phyloP scores from a whole-genome alignment of 225 moss, liverwort and hornwort genomes.

The Takakia lepidozioides region DNA sequence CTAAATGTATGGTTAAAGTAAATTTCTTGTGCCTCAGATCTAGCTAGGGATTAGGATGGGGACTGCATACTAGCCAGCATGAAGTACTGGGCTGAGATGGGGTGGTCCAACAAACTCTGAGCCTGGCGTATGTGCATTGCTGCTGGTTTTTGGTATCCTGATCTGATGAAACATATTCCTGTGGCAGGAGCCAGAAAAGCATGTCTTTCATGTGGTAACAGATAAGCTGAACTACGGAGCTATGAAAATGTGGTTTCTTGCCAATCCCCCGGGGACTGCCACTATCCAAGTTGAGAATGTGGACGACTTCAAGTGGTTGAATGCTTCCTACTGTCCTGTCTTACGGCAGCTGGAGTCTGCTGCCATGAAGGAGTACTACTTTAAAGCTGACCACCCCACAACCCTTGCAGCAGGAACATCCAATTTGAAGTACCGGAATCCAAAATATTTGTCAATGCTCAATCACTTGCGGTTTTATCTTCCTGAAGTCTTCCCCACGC shows the following conservation, averaged over 20 bases:
- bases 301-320: conserved; percentile 46
- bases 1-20: no score
- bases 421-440: conserved; percentile 48
- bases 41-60: no score
- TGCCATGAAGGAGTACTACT: conserved; percentile 36
- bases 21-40: no score
- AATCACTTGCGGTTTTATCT: conserved; percentile 48
- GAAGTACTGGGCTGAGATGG: no score
- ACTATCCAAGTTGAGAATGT: conserved; percentile 44
- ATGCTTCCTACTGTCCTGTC: conserved; percentile 40
- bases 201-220: conserved; percentile 48
- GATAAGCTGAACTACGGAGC: conserved; percentile 55
- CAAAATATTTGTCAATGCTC: conserved; percentile 51
- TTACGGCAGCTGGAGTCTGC: conserved; percentile 50
- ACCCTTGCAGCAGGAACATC: conserved; percentile 32
- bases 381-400: conserved; percentile 31
- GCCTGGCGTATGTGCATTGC: no score
- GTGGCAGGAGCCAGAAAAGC: conserved; percentile 39
- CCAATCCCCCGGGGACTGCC: conserved; percentile 35
- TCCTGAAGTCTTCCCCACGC: conserved; percentile 47
- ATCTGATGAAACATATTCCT: no score
- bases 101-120: no score
- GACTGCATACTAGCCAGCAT: no score
- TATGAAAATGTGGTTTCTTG: conserved; percentile 48
- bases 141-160: no score